phyloP scores from a whole-genome alignment of 768 basidiomycete species.

The Phylloporus scabripes region DNA sequence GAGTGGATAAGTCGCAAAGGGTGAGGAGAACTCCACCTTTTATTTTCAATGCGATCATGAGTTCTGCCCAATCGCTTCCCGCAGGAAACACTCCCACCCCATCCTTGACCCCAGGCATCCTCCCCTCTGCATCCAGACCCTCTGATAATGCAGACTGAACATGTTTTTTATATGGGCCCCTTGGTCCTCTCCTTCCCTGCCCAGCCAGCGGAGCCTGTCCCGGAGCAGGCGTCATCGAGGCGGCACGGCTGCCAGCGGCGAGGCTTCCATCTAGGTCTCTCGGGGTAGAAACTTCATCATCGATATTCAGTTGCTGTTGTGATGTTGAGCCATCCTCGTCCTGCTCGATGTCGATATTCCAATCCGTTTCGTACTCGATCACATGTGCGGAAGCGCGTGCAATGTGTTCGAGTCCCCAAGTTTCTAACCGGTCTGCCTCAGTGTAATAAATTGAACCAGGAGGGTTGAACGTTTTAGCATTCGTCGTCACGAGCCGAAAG shows the following conservation, averaged over 20 bases:
- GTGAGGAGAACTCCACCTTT: constrained; percentile 45
- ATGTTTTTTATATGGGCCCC: constrained; percentile 52
- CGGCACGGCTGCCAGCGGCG: constrained; percentile 28
- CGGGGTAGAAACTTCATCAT: constrained; percentile 36
- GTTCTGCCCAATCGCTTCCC: constrained; percentile 63
- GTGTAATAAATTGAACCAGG: constrained; percentile 66
- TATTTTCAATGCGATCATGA: constrained; percentile 68
- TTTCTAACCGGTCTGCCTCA: constrained; percentile 68
- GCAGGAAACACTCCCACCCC: constrained; percentile 70
- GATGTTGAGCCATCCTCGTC: constrained; percentile 40
- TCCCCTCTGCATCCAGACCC: constrained; percentile 61
- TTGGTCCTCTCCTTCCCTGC: constrained; percentile 37
- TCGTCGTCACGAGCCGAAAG: constrained; percentile 63
- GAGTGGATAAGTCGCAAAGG: not conserved
- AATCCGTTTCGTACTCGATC: constrained; percentile 77
- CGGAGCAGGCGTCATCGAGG: constrained; percentile 37
- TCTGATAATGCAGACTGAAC: constrained; percentile 37
- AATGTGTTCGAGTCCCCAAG: constrained; percentile 71
- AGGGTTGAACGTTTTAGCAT: constrained; percentile 74
- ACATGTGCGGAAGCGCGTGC: constrained; percentile 63
- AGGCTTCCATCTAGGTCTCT: constrained; percentile 45
- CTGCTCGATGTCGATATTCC: constrained; percentile 76
- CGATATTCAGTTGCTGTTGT: constrained; percentile 28
- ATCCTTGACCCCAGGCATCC: constrained; percentile 71
- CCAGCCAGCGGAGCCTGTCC: constrained; percentile 5